Percentiles rank a stretch among this genome's conserved stretches.
phyloP scores from a whole-genome alignment of 1,284 basidiomycete species.

The Boletellus deceptivus region DNA sequence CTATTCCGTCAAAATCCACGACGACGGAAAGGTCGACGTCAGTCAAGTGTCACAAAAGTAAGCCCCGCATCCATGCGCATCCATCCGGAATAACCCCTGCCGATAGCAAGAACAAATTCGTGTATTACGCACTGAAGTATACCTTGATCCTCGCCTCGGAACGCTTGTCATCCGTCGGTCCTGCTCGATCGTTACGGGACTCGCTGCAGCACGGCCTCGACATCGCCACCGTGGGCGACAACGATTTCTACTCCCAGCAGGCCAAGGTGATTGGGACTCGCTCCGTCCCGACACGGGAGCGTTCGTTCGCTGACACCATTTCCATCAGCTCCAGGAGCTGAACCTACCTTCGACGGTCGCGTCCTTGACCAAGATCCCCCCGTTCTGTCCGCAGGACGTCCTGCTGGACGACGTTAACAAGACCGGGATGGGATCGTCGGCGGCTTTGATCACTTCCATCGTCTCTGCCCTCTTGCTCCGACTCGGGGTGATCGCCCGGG shows the following conservation, averaged over 20 bases:
- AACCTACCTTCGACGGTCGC: conserved; percentile 57
- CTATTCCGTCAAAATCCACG: conserved; percentile 55
- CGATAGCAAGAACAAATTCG: conserved; percentile 78
- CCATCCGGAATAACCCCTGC: conserved; percentile 9
- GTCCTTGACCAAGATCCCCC: conserved; percentile 64
- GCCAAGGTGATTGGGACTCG: conserved; percentile 55
- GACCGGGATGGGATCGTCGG: conserved; percentile 96
- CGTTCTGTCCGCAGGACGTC: conserved; percentile 75
- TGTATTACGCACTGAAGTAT: conserved; percentile 82
- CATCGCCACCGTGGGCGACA: conserved; percentile 87
- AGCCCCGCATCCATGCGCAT: conserved; percentile 10
- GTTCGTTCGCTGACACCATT: conserved; percentile 9
- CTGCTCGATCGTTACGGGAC: conserved; percentile 43
- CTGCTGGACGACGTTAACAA: conserved; percentile 86
- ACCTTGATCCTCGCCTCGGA: conserved; percentile 58
- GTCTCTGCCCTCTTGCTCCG: conserved; percentile 85
- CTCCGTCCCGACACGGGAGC: not conserved
- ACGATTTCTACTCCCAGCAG: conserved; percentile 97
- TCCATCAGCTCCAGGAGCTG: conserved; percentile 56
- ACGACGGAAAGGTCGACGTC: conserved; percentile 43
- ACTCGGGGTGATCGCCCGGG: conserved; percentile 59
- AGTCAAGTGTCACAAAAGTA: conserved; percentile 46
- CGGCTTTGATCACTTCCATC: conserved; percentile 94
- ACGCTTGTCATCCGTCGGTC: conserved; percentile 57
- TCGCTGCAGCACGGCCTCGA: conserved; percentile 57